Evolutionary conservation across 345 rosid species (phyloP).

Genomic region (Psidium guajava): DNA sequence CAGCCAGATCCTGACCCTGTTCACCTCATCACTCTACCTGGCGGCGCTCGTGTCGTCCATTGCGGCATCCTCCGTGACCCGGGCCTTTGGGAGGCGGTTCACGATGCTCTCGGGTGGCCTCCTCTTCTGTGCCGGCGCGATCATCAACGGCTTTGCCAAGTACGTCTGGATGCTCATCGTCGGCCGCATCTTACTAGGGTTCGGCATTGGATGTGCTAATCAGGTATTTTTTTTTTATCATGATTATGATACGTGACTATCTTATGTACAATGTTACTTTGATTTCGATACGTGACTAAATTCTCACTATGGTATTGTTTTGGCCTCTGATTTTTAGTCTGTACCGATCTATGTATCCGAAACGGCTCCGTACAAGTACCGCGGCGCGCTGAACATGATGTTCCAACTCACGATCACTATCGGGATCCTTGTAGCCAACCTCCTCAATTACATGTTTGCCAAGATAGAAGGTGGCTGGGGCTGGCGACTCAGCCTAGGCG

Average conservation of each 20-base stretch:
- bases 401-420: slow-evolving; percentile 20
- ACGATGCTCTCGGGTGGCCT: slow-evolving; percentile 13
- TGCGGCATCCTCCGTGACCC: neutral
- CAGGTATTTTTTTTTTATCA: slow-evolving; percentile 6
- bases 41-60: slow-evolving; percentile 21
- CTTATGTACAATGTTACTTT: neutral
- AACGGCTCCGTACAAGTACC: slow-evolving; percentile 15
- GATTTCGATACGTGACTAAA: neutral
- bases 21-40: slow-evolving; percentile 28
- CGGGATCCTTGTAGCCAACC: slow-evolving; percentile 22
- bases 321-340: slow-evolving; percentile 1
- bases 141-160: slow-evolving; percentile 15
- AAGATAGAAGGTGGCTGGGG: slow-evolving; percentile 3
- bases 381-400: slow-evolving; percentile 18
- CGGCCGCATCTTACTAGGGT: slow-evolving; percentile 23
- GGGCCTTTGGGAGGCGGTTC: slow-evolving; percentile 5
- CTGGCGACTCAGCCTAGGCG: slow-evolving; percentile 21
- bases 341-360: slow-evolving; percentile 30
- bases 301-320: neutral
- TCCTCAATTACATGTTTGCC: slow-evolving; percentile 13
- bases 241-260: neutral
- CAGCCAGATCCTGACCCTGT: slow-evolving; percentile 17
- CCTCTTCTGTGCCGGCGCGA: slow-evolving; percentile 17
- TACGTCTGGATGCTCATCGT: slow-evolving; percentile 16
- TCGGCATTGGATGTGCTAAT: slow-evolving; percentile 24